Percentiles rank a stretch among this genome's conserved stretches.
Conservation (phyloP, 2,329 filamentous ascomycete species). For the Westerdykella sp. region DNA sequence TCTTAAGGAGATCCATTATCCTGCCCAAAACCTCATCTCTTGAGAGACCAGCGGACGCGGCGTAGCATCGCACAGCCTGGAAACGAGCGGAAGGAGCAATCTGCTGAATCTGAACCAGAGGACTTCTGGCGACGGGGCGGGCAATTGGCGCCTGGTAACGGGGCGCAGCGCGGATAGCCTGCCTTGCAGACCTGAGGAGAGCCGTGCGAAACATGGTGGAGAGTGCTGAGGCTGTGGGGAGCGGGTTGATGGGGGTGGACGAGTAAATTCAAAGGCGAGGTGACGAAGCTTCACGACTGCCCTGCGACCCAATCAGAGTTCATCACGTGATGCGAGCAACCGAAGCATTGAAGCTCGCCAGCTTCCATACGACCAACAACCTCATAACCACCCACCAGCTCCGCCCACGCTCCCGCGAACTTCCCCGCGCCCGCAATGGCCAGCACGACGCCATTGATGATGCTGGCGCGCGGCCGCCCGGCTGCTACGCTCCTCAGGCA, state of each 20-base stretch:
- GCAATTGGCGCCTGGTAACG: constrained; percentile 46
- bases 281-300: constrained; percentile 6
- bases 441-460: constrained; percentile 43
- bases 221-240: constrained; percentile 8
- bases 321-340: background rate
- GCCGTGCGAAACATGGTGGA: constrained; percentile 82
- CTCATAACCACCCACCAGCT: constrained; percentile 13
- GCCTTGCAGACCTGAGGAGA: constrained; percentile 69
- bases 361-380: background rate
- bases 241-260: constrained; percentile 8
- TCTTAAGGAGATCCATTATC: constrained; percentile 87
- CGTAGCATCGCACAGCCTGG: constrained; percentile 76
- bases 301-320: background rate
- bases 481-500: constrained; percentile 35
- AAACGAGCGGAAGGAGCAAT: constrained; percentile 57
- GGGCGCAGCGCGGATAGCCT: constrained; percentile 38
- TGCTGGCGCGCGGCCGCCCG: constrained; percentile 43
- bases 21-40: constrained; percentile 84
- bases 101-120: constrained; percentile 57
- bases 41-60: constrained; percentile 68
- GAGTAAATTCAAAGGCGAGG: constrained; percentile 6
- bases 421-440: constrained; percentile 39
- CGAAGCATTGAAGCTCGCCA: background rate
- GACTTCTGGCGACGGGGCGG: constrained; percentile 55
- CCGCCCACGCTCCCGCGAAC: constrained; percentile 17